Evolutionary conservation across 192 early-diverging fungal species (phyloP), one percentile per base, ranked within the genome.

Genomic region (Pilobolus umbonatus): DNA sequence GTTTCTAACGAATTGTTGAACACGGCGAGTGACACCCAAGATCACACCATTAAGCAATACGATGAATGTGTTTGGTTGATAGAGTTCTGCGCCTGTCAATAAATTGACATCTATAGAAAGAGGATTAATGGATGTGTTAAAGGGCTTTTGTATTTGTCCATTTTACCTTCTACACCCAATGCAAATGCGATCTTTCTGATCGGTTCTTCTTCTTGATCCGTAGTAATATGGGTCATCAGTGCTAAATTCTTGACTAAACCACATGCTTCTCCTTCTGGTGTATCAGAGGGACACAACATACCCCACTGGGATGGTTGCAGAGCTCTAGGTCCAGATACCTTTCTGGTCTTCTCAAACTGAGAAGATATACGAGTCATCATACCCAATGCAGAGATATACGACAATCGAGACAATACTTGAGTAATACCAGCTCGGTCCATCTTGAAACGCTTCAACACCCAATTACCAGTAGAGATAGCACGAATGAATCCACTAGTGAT

Each of bases 381-480:
- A 44, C 96, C 96, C 46, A 99, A 71, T 0, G 95, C 95, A 0
- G 90, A 85, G 53, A 99, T 91, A 62, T 95, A 99, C 64, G 87
- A 90, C 31, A 99, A 72, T 12, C 96, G 88, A 36, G 87, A 88
- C 43, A 99, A 73, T 3, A 97, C 94, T 48, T 99, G 96, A 7
- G 95, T 99, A 42, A 99, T 91, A 31, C 96, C 96, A 10, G 94
- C 91, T 11, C 93, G 81, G 66, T 99, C 96, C 95, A 99, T 97
- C 74, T 94, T 97, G 82, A 99, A 99, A 67, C 96, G 95, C 75
- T 95, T 96, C 52, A 99, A 81, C 49, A 84, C 88, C 96, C 96
- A 99, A 67, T 99, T 99, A 24, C 96, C 96, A 5, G 96, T 92
- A 3, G 92, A 94, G 55, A 99, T 99, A 48, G 94, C 85, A 3